Evolutionary conservation across 1,284 basidiomycete species (phyloP).

Genomic region (Cryptococcus sp.): DNA sequence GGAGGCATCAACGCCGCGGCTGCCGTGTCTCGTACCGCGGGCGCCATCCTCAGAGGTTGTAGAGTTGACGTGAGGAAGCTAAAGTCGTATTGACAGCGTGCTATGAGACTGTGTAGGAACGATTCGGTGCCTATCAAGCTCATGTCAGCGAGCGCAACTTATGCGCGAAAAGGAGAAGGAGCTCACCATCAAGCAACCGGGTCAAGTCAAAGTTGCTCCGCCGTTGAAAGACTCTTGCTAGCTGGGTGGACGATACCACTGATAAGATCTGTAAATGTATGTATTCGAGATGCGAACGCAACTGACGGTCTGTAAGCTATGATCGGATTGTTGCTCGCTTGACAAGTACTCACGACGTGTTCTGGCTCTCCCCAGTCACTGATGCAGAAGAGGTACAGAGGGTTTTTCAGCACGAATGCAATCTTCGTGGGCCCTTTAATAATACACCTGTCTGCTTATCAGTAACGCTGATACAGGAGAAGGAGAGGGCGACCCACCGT

Average conservation of each 20-base stretch:
- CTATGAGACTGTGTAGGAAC: slow-evolving; percentile 71
- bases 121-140: slow-evolving; percentile 69
- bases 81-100: slow-evolving; percentile 72
- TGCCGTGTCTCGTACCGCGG: slow-evolving; percentile 66
- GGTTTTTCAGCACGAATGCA: slow-evolving; percentile 78
- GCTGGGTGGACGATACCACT: slow-evolving; percentile 80
- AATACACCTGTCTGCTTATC: slow-evolving; percentile 20
- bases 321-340: background rate
- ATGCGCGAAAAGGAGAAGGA: background rate
- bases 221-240: slow-evolving; percentile 81
- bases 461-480: background rate
- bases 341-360: slow-evolving; percentile 69
- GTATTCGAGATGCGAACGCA: slow-evolving; percentile 89
- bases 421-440: slow-evolving; percentile 68
- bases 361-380: slow-evolving; percentile 93
- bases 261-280: slow-evolving; percentile 89
- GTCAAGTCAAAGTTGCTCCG: slow-evolving; percentile 89
- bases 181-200: slow-evolving; percentile 73
- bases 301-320: slow-evolving; percentile 59
- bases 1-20: slow-evolving; percentile 75
- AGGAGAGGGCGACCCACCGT: slow-evolving; percentile 50
- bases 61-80: slow-evolving; percentile 78
- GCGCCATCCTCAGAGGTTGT: slow-evolving; percentile 75
- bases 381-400: slow-evolving; percentile 86
- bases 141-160: background rate